Percentiles rank a stretch among this genome's conserved stretches.
Conservation (phyloP, 2,329 filamentous ascomycete species). For the Phialocephala sp. region DNA sequence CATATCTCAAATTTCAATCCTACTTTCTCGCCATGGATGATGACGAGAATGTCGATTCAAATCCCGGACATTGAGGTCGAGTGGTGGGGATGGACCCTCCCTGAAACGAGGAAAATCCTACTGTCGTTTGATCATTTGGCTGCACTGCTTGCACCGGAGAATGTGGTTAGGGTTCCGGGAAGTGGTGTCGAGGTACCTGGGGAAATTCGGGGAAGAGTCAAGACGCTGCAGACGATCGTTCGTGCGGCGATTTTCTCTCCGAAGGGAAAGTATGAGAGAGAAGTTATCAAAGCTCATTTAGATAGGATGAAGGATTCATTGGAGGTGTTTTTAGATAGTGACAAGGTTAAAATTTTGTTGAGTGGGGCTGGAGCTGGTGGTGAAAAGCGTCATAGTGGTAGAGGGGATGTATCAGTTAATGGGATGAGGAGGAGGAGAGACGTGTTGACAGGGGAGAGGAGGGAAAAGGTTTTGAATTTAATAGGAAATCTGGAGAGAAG, state of each 20-base stretch:
- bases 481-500: conserved; percentile 3
- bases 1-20: background rate
- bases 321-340: background rate
- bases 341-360: background rate
- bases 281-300: background rate
- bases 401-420: background rate
- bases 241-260: background rate
- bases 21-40: background rate
- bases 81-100: conserved; percentile 11
- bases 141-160: conserved; percentile 3
- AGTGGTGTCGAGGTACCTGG: background rate
- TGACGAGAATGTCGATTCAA: background rate
- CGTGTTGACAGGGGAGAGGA: background rate
- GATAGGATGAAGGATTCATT: background rate
- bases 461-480: background rate
- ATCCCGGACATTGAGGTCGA: background rate
- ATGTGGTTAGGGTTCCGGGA: background rate
- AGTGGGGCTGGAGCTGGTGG: background rate
- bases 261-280: background rate
- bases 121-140: conserved; percentile 9
- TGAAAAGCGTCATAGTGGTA: background rate
- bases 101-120: background rate
- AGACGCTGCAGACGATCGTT: conserved; percentile 12
- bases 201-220: conserved; percentile 3
- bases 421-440: background rate